Evolutionary conservation across 176 grass and related monocot species (phyloP).

Genomic region (Raddia distichophylla): DNA sequence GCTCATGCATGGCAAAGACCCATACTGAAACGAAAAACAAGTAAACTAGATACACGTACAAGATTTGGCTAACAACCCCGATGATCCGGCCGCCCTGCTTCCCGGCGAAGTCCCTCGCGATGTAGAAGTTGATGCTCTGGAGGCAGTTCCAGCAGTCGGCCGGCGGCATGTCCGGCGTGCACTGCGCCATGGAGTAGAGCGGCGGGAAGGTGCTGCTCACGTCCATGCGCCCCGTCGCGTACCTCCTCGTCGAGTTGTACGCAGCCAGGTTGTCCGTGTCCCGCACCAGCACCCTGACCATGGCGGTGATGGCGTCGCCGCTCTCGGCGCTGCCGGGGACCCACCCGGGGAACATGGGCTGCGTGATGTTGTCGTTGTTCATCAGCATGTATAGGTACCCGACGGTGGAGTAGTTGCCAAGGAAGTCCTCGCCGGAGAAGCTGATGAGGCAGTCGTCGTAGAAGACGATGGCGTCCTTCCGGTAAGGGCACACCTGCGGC

Average conservation of each 20-base stretch:
- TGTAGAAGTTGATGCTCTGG: neutral
- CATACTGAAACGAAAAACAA: no score
- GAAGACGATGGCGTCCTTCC: constrained; percentile 21
- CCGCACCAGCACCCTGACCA: neutral
- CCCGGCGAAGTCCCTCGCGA: neutral
- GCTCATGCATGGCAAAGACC: no score
- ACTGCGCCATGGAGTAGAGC: constrained; percentile 47
- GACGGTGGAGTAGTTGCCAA: no score
- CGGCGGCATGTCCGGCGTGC: constrained; percentile 39
- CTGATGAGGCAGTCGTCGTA: constrained; percentile 43
- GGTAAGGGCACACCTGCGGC: neutral
- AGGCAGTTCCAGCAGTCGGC: constrained; percentile 43
- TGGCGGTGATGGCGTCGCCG: neutral
- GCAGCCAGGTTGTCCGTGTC: constrained; percentile 29
- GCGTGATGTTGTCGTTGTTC: constrained; percentile 18
- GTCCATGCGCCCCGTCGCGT: constrained; percentile 30
- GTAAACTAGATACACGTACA: no score
- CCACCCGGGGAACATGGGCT: neutral
- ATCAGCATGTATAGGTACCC: no score
- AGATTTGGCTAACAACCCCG: no score
- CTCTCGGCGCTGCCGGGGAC: neutral
- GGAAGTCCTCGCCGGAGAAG: constrained; percentile 54
- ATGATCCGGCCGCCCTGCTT: constrained; percentile 28
- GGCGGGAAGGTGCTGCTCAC: neutral
- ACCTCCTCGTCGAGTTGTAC: neutral